Evolutionary conservation across 306 rosid species (phyloP), one percentile per base, ranked within the genome.

Genomic region (Cucumis melo): DNA sequence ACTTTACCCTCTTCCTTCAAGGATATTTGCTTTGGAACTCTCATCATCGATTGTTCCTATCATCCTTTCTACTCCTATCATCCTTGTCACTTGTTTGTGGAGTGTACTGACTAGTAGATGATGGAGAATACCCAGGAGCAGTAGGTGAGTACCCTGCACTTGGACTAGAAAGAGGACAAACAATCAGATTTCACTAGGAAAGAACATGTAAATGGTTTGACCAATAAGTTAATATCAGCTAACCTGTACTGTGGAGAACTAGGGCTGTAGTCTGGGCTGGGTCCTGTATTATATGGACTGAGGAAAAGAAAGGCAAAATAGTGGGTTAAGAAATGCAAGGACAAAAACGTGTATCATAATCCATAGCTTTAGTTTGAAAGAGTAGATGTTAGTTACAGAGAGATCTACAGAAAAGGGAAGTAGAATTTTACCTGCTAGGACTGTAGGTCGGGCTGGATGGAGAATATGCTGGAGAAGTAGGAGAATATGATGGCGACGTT

Each of bases 71-170:
- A 65, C 82, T 87, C 24, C 67, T 74, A 34, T 74, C 84, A 54
- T 75, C 87, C 78, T 82, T 86, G 16, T 80, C 84, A 7, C 86
- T 87, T 4, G 92, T 91, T 85, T 90, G 97, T 5, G 98, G 92
- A 46, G 98, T 91, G 91, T 91, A 93, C 80, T 91, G 95, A 86
- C 99, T 90, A 54, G 96, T 89, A 32, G 98, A 95, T 13, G 99
- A 87, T 8, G 99, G 99, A 2, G 98, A 95, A 85, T 95, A 95
- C 56, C 99, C 97, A 63, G 99, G 99, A 85, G 93, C 97, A 78
- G 96, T 91, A 19, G 99, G 99, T 10, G 99, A 94, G 83, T 94
- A 94, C 53, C 99, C 99, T 20, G 97, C 92, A 83, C 98, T 95
- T 36, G 96, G 98, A 83, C 99, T 95, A 88, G 78, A 83, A 34